These are phyloP conservation scores for Pichia nakasei DNA, from an alignment of 805 yeast genomes.

Conservation along the genomic window DNA sequence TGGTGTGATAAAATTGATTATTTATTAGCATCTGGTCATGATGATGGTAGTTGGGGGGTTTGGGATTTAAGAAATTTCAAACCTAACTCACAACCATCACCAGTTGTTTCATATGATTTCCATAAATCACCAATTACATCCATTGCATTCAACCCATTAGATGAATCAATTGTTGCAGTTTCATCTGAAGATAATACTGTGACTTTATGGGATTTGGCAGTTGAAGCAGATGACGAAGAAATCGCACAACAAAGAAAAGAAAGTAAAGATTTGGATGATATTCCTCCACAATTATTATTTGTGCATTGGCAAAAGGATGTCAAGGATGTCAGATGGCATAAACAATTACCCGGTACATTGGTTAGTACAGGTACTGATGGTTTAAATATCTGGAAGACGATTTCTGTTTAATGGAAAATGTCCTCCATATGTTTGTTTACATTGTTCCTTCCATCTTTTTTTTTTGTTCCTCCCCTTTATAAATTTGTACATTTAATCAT, in stretches of 20 bases:
- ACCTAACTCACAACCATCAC: slow-evolving; percentile 49
- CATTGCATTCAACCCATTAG: slow-evolving; percentile 88
- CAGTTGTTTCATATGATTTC: slow-evolving; percentile 93
- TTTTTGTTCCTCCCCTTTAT: too few relatives aligned
- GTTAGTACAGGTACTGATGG: slow-evolving; percentile 96
- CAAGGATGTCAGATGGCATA: slow-evolving; percentile 97
- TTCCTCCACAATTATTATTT: slow-evolving; percentile 91
- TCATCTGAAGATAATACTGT: slow-evolving; percentile 96
- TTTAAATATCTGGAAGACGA: slow-evolving; percentile 90
- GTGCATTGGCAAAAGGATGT: slow-evolving; percentile 98
- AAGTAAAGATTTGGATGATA: slow-evolving; percentile 70
- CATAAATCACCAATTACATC: slow-evolving; percentile 91
- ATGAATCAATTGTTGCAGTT: slow-evolving; percentile 92
- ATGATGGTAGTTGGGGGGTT: slow-evolving; percentile 94
- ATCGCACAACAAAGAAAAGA: slow-evolving; percentile 77
- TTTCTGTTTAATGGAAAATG: slow-evolving; percentile 80
- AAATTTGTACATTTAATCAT: too few relatives aligned
- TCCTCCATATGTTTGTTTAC: too few relatives aligned
- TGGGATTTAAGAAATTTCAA: slow-evolving; percentile 93
- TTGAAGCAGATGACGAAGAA: slow-evolving; percentile 97
- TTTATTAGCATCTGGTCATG: slow-evolving; percentile 90
- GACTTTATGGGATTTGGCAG: slow-evolving; percentile 95
- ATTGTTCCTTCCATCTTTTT: too few relatives aligned
- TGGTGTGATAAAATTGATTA: slow-evolving; percentile 89
- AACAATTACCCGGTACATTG: slow-evolving; percentile 91